A percentile compares a stretch with the other conserved stretches of the same genome.
Conservation (phyloP, 2,329 filamentous ascomycete genomes). For the Periglandula ipomoeae region DNA sequence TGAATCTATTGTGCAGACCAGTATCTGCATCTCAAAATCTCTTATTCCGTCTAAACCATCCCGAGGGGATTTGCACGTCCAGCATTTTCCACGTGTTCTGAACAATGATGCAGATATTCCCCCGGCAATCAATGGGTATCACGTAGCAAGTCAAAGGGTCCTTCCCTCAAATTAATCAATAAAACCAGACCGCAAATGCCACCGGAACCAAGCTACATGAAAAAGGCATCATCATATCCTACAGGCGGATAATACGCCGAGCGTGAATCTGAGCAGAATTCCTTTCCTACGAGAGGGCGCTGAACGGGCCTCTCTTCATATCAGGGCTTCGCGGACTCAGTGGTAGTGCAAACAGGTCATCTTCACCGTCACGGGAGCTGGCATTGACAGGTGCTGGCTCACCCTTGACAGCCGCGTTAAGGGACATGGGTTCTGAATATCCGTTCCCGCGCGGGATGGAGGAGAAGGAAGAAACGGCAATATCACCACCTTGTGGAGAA, state of each 20-base stretch:
- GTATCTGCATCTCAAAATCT: neutral
- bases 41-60: neutral
- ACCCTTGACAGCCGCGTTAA: constrained; percentile 22
- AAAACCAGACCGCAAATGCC: neutral
- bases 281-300: neutral
- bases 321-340: constrained; percentile 82
- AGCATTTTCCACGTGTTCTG: neutral
- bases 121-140: constrained; percentile 10
- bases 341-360: constrained; percentile 79
- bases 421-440: constrained; percentile 20
- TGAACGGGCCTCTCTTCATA: constrained; percentile 74
- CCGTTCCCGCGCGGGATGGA: constrained; percentile 17
- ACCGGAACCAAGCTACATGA: neutral
- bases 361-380: constrained; percentile 37
- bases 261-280: neutral
- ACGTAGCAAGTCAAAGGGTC: constrained; percentile 2
- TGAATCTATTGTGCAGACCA: neutral
- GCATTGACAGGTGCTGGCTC: constrained; percentile 13
- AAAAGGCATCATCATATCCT: neutral
- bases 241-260: neutral
- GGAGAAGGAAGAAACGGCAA: constrained; percentile 27
- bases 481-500: constrained; percentile 22
- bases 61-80: neutral
- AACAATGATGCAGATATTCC: neutral
- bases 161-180: neutral